Evolutionary conservation across 1,284 basidiomycete genomes (phyloP), one percentile per base, ranked within the genome.

Genomic region (Ganoderma leucocontextum): DNA sequence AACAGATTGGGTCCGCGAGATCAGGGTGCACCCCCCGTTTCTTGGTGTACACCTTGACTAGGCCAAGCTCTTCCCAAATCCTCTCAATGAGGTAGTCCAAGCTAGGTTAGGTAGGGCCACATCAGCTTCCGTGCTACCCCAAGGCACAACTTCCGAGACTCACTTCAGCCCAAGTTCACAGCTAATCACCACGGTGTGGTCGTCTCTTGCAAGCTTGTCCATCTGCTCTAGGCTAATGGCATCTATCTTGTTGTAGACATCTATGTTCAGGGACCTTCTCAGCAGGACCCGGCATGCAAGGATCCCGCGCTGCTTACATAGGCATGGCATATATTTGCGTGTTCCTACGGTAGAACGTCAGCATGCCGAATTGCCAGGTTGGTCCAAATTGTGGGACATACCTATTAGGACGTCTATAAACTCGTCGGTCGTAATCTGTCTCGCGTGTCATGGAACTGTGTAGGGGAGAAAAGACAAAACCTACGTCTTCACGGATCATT

Each of bases 371-470:
- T 60, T 1, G 13, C 22, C 8, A 41, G 4, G 29, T 19, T 29
- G 58, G 38, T 41, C 58, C 19, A 13, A 22, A 41, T 38, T 55
- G 55, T 38, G 47, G 57, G 53, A 68, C 80, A 72, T 78, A 87
- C 95, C 96, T 65, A 99, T 94, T 22, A 99, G 86, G 12, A 98
- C 95, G 78, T 99, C 97, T 76, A 99, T 98, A 78, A 99, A 98
- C 78, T 99, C 95, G 80, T 99, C 97, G 2, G 94, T 95, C 4
- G 95, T 95, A 73, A 98, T 96, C 95, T 97, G 39, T 72, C 53
- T 25, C 58, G 29, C 66, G 10, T 63, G 69, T 63, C 55, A 64
- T 53, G 62, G 59, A 55, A 61, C 64, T 55, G 52, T 55, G 64
- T 53, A 41, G 67, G 41, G 47, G 53, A 12, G 47, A 33, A 57